These are phyloP conservation scores for Scheffersomyces segobiensis DNA, from an alignment of 1,139 yeast genomes.

Conservation along the genomic window DNA sequence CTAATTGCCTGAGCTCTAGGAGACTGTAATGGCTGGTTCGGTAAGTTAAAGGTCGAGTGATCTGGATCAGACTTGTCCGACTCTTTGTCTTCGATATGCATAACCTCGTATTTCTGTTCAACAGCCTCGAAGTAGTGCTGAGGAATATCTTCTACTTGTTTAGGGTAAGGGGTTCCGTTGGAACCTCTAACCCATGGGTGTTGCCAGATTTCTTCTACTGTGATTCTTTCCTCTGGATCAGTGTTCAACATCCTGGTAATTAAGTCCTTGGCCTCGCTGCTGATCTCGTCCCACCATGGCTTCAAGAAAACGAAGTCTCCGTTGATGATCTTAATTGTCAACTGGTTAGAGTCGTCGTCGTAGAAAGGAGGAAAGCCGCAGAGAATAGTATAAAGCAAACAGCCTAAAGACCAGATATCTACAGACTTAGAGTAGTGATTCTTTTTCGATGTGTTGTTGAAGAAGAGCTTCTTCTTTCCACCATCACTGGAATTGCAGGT, in stretches of 20 bases:
- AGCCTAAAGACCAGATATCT: conserved; percentile 96
- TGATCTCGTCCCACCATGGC: conserved; percentile 98
- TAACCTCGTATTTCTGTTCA: not conserved
- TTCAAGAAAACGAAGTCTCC: conserved; percentile 81
- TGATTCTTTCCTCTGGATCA: conserved; percentile 67
- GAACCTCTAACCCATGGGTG: conserved; percentile 41
- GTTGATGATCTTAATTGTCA: conserved; percentile 78
- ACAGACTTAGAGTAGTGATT: conserved; percentile 86
- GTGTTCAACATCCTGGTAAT: conserved; percentile 54
- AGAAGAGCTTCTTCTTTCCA: conserved; percentile 13
- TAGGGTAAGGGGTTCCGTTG: not conserved
- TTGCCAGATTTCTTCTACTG: conserved; percentile 62
- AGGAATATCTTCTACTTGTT: not conserved
- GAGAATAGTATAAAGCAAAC: conserved; percentile 82
- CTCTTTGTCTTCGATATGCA: conserved; percentile 9
- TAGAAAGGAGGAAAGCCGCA: conserved; percentile 98
- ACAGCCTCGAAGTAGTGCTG: conserved; percentile 7
- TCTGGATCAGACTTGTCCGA: not conserved
- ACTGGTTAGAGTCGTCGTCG: conserved; percentile 79
- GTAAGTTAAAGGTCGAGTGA: conserved; percentile 1
- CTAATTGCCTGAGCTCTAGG: conserved; percentile 49
- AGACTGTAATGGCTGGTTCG: conserved; percentile 11
- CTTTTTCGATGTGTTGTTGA: conserved; percentile 45
- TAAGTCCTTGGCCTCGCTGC: conserved; percentile 67
- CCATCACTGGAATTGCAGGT: conserved; percentile 29